Percentiles rank a stretch among this genome's conserved stretches.
These are phyloP conservation scores for Terfezia claveryi DNA, from an alignment of 495 filamentous ascomycete genomes.

Conservation along the genomic window DNA sequence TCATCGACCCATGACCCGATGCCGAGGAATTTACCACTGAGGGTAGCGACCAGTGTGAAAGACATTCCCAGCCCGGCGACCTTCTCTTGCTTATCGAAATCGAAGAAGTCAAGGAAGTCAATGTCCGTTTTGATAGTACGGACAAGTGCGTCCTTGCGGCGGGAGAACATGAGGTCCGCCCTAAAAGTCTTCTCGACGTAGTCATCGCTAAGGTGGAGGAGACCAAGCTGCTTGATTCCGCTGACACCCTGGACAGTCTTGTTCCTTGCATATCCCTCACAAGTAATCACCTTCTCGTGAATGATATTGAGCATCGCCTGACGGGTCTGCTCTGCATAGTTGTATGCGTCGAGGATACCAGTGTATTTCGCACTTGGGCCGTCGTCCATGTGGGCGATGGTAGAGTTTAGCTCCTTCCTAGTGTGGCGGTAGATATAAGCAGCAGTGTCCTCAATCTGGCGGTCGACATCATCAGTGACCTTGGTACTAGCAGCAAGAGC, in stretches of 20 bases:
- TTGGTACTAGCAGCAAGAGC: slow-evolving; percentile 65
- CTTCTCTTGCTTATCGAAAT: slow-evolving; percentile 88
- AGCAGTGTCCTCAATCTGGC: slow-evolving; percentile 63
- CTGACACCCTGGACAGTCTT: slow-evolving; percentile 67
- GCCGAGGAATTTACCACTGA: slow-evolving; percentile 60
- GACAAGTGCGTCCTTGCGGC: slow-evolving; percentile 54
- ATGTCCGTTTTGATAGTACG: slow-evolving; percentile 69
- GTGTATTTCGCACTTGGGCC: slow-evolving; percentile 69
- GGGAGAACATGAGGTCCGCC: slow-evolving; percentile 76
- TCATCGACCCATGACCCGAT: slow-evolving; percentile 78
- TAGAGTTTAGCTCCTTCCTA: slow-evolving; percentile 41
- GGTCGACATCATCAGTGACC: slow-evolving; percentile 58
- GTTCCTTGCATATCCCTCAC: slow-evolving; percentile 63
- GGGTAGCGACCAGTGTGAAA: slow-evolving; percentile 69
- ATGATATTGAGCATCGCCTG: slow-evolving; percentile 77
- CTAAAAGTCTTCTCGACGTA: slow-evolving; percentile 70
- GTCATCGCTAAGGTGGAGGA: slow-evolving; percentile 71
- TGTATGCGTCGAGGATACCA: slow-evolving; percentile 61
- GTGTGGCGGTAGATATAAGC: slow-evolving; percentile 67
- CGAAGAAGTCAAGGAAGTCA: slow-evolving; percentile 84
- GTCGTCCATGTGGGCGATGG: slow-evolving; percentile 48
- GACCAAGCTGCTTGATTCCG: slow-evolving; percentile 64
- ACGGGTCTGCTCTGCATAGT: slow-evolving; percentile 85
- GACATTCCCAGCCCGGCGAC: slow-evolving; percentile 80
- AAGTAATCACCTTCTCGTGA: slow-evolving; percentile 47